These are phyloP conservation scores for Pyrenopolyporus hunteri DNA, from an alignment of 495 filamentous ascomycete genomes.

Conservation along the genomic window DNA sequence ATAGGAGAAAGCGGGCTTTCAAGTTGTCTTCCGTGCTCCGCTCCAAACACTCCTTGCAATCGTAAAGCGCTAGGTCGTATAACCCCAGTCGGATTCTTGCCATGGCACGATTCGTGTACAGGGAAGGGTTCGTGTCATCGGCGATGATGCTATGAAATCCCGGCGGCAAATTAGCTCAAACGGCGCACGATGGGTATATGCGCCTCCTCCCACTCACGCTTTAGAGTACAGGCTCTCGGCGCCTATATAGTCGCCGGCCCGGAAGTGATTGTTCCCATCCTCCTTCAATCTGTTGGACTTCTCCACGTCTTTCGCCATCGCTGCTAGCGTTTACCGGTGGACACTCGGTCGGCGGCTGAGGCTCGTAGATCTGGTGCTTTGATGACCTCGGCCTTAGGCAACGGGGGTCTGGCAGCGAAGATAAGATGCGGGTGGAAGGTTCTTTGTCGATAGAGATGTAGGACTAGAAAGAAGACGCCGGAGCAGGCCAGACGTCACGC, in stretches of 20 bases:
- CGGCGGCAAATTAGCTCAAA: background rate
- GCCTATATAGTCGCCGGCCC: slow-evolving; percentile 69
- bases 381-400: background rate
- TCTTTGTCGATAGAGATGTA: slow-evolving; percentile 15
- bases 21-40: slow-evolving; percentile 68
- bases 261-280: slow-evolving; percentile 68
- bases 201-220: slow-evolving; percentile 64
- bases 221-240: slow-evolving; percentile 85
- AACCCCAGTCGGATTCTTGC: slow-evolving; percentile 73
- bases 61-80: slow-evolving; percentile 78
- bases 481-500: background rate
- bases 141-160: slow-evolving; percentile 55
- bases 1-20: slow-evolving; percentile 85
- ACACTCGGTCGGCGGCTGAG: background rate
- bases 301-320: slow-evolving; percentile 27
- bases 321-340: slow-evolving; percentile 1
- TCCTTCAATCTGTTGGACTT: slow-evolving; percentile 57
- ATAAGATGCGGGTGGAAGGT: background rate
- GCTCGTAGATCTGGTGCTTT: background rate
- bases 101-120: slow-evolving; percentile 91
- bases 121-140: slow-evolving; percentile 64
- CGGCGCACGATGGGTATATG: background rate
- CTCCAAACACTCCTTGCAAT: slow-evolving; percentile 75
- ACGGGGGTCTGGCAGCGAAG: background rate
- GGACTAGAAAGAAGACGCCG: slow-evolving; percentile 8